phyloP scores from a whole-genome alignment of 1,284 basidiomycete species.

The Tilletia walkeri region DNA sequence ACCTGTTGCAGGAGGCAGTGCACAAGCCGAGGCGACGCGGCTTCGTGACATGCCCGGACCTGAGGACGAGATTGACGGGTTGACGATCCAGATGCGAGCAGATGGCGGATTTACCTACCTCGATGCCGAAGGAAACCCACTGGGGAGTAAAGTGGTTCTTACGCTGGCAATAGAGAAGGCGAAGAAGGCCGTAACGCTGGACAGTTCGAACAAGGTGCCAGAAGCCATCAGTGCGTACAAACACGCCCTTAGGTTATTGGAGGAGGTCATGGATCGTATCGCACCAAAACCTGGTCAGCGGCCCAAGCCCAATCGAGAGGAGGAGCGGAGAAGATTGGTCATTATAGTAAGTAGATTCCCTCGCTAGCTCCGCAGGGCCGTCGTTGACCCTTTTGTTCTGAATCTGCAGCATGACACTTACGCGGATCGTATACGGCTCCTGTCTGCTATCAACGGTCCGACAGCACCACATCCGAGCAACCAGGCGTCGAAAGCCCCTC shows the following conservation, averaged over 20 bases:
- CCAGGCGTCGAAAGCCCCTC: neutral
- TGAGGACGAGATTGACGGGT: conserved; percentile 12
- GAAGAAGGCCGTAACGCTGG: conserved; percentile 57
- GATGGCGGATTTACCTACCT: conserved; percentile 22
- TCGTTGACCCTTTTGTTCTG: neutral
- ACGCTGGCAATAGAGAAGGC: conserved; percentile 57
- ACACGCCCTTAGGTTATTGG: conserved; percentile 55
- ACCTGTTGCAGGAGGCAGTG: too few species aligned
- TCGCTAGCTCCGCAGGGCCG: neutral
- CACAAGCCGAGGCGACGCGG: too few species aligned
- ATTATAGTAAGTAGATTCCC: conserved; percentile 49
- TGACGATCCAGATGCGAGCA: conserved; percentile 7
- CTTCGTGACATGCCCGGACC: neutral
- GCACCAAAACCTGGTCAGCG: conserved; percentile 45
- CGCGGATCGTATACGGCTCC: conserved; percentile 55
- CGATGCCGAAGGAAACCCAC: conserved; percentile 43
- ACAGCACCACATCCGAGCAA: neutral
- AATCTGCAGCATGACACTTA: conserved; percentile 56
- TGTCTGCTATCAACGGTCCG: conserved; percentile 29
- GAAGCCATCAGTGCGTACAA: conserved; percentile 57
- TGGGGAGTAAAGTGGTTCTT: conserved; percentile 55
- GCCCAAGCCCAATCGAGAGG: conserved; percentile 45
- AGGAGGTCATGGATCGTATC: conserved; percentile 57
- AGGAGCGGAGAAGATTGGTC: conserved; percentile 53
- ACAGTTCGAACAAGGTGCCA: conserved; percentile 56